Evolutionary conservation across 345 rosid genomes (phyloP).

Genomic region (Lepidium sativum): DNA sequence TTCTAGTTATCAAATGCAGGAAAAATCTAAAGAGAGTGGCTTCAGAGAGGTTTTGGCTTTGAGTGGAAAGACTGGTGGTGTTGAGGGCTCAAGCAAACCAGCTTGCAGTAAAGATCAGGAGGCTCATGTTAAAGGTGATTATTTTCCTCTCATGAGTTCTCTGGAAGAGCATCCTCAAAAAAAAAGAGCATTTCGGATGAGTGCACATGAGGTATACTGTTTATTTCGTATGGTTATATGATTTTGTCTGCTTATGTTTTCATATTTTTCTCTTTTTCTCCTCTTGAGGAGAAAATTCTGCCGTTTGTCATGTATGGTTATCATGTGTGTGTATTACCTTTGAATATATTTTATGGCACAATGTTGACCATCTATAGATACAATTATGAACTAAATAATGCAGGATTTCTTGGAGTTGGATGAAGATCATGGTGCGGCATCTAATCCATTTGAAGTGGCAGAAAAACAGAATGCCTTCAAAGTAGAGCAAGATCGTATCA

Average conservation of each 20-base stretch:
- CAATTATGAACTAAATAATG: neutral
- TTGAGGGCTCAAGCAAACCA: slow-evolving; percentile 25
- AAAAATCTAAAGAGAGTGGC: slow-evolving; percentile 32
- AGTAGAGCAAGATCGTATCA: slow-evolving; percentile 26
- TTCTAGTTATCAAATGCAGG: slow-evolving; percentile 29
- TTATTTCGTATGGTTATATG: neutral
- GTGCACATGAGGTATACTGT: slow-evolving; percentile 64
- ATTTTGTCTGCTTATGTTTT: neutral
- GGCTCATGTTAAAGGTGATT: slow-evolving; percentile 22
- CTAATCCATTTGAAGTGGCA: slow-evolving; percentile 27
- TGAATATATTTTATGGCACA: neutral
- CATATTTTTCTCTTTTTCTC: neutral
- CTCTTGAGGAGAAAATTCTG: neutral
- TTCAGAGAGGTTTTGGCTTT: slow-evolving; percentile 23
- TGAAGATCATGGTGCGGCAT: slow-evolving; percentile 38
- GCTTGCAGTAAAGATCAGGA: slow-evolving; percentile 23
- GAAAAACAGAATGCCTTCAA: slow-evolving; percentile 30
- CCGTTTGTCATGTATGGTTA: neutral
- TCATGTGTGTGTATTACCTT: neutral
- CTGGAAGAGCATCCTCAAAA: slow-evolving; percentile 25
- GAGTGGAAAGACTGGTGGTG: slow-evolving; percentile 24
- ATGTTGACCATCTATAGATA: neutral
- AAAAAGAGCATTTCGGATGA: slow-evolving; percentile 62
- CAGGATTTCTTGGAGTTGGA: slow-evolving; percentile 79
- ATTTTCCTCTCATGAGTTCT: slow-evolving; percentile 28